Conservation (phyloP, 306 rosid species). For the Gleditsia sinensis region DNA sequence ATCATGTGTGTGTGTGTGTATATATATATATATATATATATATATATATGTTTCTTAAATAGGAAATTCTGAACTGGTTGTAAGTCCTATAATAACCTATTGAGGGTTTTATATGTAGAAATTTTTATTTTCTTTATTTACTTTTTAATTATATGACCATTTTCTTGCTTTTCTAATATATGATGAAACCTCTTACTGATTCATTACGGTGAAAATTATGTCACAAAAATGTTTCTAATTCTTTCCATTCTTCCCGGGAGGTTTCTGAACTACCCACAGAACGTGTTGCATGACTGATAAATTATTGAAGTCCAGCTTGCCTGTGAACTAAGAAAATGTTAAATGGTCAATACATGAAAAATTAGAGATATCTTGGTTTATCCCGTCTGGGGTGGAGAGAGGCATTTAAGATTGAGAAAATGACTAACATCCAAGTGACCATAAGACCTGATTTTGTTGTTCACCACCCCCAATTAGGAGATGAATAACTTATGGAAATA, state of each 20-base stretch:
- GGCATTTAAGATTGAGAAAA: neutral
- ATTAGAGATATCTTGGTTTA: neutral
- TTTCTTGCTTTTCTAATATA: neutral
- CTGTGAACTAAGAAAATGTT: neutral
- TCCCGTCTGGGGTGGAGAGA: neutral
- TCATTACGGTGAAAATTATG: neutral
- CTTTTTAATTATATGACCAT: too few relatives aligned
- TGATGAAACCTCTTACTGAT: neutral
- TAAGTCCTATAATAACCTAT: neutral
- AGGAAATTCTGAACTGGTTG: neutral
- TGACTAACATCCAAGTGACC: too few relatives aligned
- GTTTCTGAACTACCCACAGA: neutral
- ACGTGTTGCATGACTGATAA: neutral
- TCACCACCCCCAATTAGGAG: neutral
- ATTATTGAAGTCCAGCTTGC: neutral
- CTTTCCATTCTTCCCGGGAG: neutral
- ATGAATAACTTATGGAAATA: neutral
- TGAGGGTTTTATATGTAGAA: neutral
- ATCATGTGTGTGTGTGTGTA: too few relatives aligned
- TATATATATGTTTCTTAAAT: too few relatives aligned
- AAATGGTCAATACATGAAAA: neutral
- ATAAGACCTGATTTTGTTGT: neutral
- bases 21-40: too few relatives aligned
- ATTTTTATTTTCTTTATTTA: too few relatives aligned
- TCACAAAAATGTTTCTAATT: neutral